phyloP scores from a whole-genome alignment of 2,329 filamentous ascomycete species.

The Fusarium sp. region DNA sequence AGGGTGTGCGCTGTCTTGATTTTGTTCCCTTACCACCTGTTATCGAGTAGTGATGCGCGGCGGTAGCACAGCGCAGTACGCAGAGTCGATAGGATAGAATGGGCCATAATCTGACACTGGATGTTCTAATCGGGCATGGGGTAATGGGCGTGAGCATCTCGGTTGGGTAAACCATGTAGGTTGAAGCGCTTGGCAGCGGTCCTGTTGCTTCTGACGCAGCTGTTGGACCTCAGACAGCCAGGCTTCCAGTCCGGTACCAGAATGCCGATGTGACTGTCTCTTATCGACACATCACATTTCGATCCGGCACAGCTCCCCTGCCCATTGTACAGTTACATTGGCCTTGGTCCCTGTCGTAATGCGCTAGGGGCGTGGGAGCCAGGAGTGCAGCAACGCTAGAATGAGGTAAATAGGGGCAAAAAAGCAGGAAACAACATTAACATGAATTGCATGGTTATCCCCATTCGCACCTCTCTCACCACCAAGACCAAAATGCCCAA shows the following conservation, averaged over 20 bases:
- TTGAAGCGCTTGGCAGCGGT: slow-evolving; percentile 30
- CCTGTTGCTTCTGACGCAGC: slow-evolving; percentile 28
- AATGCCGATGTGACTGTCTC: slow-evolving; percentile 7
- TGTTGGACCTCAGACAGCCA: slow-evolving; percentile 29
- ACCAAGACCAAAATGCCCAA: not conserved
- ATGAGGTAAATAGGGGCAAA: slow-evolving; percentile 32
- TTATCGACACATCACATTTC: slow-evolving; percentile 41
- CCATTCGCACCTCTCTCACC: no score
- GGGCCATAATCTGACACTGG: slow-evolving; percentile 3
- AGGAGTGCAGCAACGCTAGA: slow-evolving; percentile 29
- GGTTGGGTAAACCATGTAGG: slow-evolving; percentile 16
- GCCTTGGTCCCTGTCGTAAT: slow-evolving; percentile 24
- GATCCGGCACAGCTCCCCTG: slow-evolving; percentile 34
- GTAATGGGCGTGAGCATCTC: slow-evolving; percentile 3
- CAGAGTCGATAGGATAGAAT: slow-evolving; percentile 12
- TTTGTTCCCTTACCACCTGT: slow-evolving; percentile 1
- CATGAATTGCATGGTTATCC: slow-evolving; percentile 21
- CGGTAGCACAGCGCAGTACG: slow-evolving; percentile 4
- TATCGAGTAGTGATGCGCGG: slow-evolving; percentile 2
- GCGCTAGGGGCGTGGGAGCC: slow-evolving; percentile 22
- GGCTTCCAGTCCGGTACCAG: no score
- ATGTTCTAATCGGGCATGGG: not conserved
- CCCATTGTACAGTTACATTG: slow-evolving; percentile 21
- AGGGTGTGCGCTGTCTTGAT: slow-evolving; percentile 13
- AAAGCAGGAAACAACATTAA: slow-evolving; percentile 32